Conservation (phyloP, 2,329 filamentous ascomycete species). For the Claviceps arundinis region DNA sequence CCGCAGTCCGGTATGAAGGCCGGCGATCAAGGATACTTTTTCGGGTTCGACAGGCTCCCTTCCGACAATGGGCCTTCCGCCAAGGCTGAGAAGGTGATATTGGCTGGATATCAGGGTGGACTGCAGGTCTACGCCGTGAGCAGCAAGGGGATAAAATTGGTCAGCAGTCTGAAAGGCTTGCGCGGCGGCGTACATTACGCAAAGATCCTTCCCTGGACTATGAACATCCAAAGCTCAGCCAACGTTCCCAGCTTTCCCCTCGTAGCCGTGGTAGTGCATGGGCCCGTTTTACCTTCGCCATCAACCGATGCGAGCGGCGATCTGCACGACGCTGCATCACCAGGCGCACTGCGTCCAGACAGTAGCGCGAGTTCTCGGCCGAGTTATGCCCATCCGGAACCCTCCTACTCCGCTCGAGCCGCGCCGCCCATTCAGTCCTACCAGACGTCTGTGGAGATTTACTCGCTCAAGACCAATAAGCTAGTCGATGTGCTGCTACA, state of each 20-base stretch:
- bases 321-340: conserved; percentile 25
- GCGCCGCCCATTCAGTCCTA: conserved; percentile 44
- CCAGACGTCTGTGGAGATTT: conserved; percentile 80
- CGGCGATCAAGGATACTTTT: conserved; percentile 61
- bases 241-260: conserved; percentile 60
- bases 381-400: conserved; percentile 24
- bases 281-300: conserved; percentile 44
- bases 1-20: conserved; percentile 42
- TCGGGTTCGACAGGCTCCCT: conserved; percentile 66
- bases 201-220: conserved; percentile 64
- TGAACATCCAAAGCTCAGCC: conserved; percentile 36
- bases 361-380: conserved; percentile 28
- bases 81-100: conserved; percentile 48
- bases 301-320: conserved; percentile 21
- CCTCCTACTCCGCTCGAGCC: conserved; percentile 19
- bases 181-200: conserved; percentile 69
- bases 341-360: conserved; percentile 23
- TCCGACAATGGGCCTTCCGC: conserved; percentile 19
- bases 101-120: conserved; percentile 70
- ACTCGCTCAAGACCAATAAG: conserved; percentile 65
- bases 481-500: conserved; percentile 62
- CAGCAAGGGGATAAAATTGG: conserved; percentile 55
- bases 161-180: conserved; percentile 62
- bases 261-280: conserved; percentile 69
- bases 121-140: conserved; percentile 63